These are phyloP conservation scores for Jimgerdemannia flammicorona DNA, from an alignment of 192 early-diverging fungal genomes.

Conservation along the genomic window DNA sequence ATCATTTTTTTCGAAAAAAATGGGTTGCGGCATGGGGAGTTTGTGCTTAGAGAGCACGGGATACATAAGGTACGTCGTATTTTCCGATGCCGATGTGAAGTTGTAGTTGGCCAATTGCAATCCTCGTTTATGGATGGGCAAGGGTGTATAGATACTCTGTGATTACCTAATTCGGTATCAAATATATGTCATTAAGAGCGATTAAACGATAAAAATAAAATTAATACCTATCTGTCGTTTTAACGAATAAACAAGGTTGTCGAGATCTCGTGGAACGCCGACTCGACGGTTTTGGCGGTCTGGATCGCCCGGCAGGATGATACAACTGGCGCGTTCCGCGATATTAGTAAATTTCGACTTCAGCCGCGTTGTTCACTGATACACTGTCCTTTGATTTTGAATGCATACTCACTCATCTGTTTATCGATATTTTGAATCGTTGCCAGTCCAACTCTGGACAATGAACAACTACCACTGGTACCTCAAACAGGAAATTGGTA, in stretches of 20 bases:
- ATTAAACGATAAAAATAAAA: too few species aligned
- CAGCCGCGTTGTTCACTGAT: too few species aligned
- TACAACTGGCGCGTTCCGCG: constrained; percentile 15
- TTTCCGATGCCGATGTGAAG: constrained; percentile 2
- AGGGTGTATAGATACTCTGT: background rate
- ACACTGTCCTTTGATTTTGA: too few species aligned
- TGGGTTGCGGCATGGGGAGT: constrained; percentile 91
- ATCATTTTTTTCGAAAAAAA: constrained; percentile 95
- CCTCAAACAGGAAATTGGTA: constrained; percentile 79
- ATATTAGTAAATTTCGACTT: constrained; percentile 11
- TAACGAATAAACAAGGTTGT: constrained; percentile 21
- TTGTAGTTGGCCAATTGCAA: background rate
- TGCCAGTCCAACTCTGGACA: constrained; percentile 83
- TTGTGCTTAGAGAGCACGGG: constrained; percentile 62
- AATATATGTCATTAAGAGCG: too few species aligned
- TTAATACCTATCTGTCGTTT: too few species aligned
- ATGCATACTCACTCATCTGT: too few species aligned
- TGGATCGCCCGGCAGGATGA: constrained; percentile 38
- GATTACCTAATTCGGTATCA: too few species aligned
- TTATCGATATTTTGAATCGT: too few species aligned
- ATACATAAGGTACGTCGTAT: constrained; percentile 35
- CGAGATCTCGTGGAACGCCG: constrained; percentile 81
- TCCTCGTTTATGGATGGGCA: background rate
- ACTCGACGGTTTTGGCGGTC: constrained; percentile 84
- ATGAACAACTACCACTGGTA: constrained; percentile 98